Conservation (phyloP, 805 yeast species). For the Priceomyces medius region DNA sequence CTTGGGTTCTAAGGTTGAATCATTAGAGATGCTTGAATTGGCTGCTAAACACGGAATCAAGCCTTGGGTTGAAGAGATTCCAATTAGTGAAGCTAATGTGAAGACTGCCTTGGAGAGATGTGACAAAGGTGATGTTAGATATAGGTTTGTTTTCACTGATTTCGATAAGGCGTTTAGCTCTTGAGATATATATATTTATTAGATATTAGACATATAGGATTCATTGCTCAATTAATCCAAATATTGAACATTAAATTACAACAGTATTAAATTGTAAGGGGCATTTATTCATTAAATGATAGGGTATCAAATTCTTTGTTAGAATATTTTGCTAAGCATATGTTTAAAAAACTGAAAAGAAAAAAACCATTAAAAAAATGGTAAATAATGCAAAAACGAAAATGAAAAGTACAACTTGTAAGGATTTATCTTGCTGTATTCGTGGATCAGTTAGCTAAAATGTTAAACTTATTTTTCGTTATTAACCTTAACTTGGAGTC, state of each 20-base stretch:
- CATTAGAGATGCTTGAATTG: slow-evolving; percentile 35
- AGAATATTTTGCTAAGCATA: background rate
- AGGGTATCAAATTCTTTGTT: background rate
- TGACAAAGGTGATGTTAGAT: slow-evolving; percentile 35
- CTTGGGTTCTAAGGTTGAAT: slow-evolving; percentile 37
- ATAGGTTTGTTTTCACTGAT: slow-evolving; percentile 60
- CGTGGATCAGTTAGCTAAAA: slow-evolving; percentile 20
- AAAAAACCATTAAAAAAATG: background rate
- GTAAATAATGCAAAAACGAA: background rate
- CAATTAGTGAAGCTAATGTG: slow-evolving; percentile 32
- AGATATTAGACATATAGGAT: too few relatives aligned
- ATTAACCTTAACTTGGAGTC: slow-evolving; percentile 33
- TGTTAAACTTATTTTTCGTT: slow-evolving; percentile 30
- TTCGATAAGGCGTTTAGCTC: slow-evolving; percentile 46
- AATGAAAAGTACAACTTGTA: background rate
- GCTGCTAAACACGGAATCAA: slow-evolving; percentile 36
- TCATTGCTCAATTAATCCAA: too few relatives aligned
- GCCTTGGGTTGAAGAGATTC: slow-evolving; percentile 37
- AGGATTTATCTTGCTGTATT: too few relatives aligned
- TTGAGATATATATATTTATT: too few relatives aligned
- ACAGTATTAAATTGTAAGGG: too few relatives aligned
- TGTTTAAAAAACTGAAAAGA: slow-evolving; percentile 1
- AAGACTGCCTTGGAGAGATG: slow-evolving; percentile 35
- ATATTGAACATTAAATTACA: too few relatives aligned
- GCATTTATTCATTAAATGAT: background rate